These are phyloP conservation scores for Tetramitus jugosus DNA, from an alignment of 208 protist genomes.

Conservation along the genomic window DNA sequence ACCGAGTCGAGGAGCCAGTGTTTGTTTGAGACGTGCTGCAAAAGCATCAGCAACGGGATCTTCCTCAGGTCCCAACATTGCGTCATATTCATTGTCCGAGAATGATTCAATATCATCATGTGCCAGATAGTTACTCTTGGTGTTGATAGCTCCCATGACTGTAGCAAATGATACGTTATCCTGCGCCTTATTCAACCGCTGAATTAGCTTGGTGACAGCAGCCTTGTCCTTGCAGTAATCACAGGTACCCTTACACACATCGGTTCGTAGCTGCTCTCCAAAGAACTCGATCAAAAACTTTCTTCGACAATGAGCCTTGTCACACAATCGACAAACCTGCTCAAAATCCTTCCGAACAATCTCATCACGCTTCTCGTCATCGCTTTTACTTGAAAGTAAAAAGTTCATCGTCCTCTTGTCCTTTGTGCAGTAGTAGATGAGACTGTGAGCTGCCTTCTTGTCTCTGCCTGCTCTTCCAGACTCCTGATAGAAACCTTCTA, in stretches of 20 bases:
- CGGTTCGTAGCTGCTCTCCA: not conserved
- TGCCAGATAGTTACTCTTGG: too few relatives aligned
- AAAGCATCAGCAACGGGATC: too few relatives aligned
- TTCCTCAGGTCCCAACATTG: too few relatives aligned
- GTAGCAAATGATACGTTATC: too few relatives aligned
- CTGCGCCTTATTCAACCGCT: too few relatives aligned
- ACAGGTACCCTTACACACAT: not conserved
- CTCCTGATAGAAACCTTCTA: constrained; percentile 40
- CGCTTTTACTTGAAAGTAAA: not conserved
- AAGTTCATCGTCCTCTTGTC: not conserved
- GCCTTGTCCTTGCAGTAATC: not conserved
- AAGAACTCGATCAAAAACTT: constrained; percentile 8
- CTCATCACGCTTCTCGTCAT: not conserved
- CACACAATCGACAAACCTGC: constrained; percentile 1
- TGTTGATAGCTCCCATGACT: too few relatives aligned
- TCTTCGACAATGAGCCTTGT: constrained; percentile 11
- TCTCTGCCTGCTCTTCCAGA: constrained; percentile 66
- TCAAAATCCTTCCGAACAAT: not conserved
- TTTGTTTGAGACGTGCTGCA: too few relatives aligned
- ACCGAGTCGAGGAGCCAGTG: too few relatives aligned
- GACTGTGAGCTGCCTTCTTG: constrained; percentile 31
- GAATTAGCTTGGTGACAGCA: too few relatives aligned
- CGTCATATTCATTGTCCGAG: too few relatives aligned
- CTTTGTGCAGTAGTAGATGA: not conserved
- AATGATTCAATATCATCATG: too few relatives aligned